These are phyloP conservation scores for Neostapfia colusana DNA, from an alignment of 176 grass and related monocot genomes.

Conservation along the genomic window DNA sequence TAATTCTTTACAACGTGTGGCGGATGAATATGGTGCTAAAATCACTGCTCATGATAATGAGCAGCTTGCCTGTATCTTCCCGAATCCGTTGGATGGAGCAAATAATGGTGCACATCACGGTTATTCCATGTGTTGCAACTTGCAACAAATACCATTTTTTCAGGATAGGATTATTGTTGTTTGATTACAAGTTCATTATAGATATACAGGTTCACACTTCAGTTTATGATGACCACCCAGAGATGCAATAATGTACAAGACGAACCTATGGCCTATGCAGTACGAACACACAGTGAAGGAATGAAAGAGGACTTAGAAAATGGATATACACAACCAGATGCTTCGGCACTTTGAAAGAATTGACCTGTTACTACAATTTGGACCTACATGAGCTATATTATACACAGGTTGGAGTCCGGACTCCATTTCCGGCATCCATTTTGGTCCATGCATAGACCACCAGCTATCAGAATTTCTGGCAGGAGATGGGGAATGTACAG, in stretches of 20 bases:
- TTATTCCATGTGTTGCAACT: conserved; percentile 17
- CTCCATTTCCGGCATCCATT: conserved; percentile 56
- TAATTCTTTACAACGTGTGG: conserved; percentile 20
- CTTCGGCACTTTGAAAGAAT: conserved; percentile 46
- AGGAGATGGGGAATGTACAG: conserved; percentile 51
- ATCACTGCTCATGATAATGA: not conserved
- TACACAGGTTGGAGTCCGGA: conserved; percentile 57
- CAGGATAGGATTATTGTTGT: conserved; percentile 28
- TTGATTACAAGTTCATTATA: conserved; percentile 36
- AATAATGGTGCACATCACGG: not conserved
- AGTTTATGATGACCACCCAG: conserved; percentile 9
- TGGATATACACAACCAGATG: conserved; percentile 47
- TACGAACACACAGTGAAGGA: conserved; percentile 11
- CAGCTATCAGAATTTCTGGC: conserved; percentile 61
- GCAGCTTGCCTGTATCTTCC: too few species aligned
- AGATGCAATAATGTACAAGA: conserved; percentile 44
- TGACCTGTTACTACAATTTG: conserved; percentile 50
- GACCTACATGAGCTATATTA: conserved; percentile 57
- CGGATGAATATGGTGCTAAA: not conserved
- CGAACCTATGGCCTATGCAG: conserved; percentile 32
- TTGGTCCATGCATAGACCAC: conserved; percentile 49
- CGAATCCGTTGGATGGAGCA: not conserved
- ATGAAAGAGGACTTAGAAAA: conserved; percentile 29
- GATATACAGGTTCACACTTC: conserved; percentile 31
- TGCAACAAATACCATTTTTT: conserved; percentile 20